Base-by-base conservation (phyloP, 2,329 filamentous ascomycete species). In the Claviceps quebecensis region DNA sequence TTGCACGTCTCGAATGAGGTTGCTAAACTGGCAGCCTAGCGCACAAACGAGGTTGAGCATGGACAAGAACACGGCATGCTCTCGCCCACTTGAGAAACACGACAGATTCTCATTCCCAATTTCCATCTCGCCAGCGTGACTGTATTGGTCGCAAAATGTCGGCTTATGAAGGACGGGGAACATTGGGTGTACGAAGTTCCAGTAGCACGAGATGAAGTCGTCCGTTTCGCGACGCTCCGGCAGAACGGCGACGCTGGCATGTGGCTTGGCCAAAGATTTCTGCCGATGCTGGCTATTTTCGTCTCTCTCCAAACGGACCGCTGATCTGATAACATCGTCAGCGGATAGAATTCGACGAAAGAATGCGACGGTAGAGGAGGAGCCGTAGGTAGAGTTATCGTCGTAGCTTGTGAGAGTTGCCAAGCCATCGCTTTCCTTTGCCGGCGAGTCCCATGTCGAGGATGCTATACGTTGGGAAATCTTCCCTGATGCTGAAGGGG, bases 341-440 rank as follows among this genome's bases (percentile, higher is more conserved):
- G 34, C 43, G 4, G 43, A 45, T 22, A 50, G 11, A 1, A 50
- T 50, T 26, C 36, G 49, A 36, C 49, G 49, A 19, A 50, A 50
- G 34, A 50, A 50, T n/a, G 49, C 41, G 5, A 50, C 49, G 8
- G 49, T 50, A 16, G 49, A 50, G 5, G 49, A 50, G 36, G 49
- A 50, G 26, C 49, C 49, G 22, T 50, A 50, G 19, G 49, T 50
- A 19, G 49, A 46, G 9, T 50, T 26, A 23, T 50, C 49, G 22
- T 50, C 49, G 19, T 50, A 34, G 49, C 49, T 50, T 19, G 49
- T 50, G 3, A 50, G 41, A 16, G 49, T 50, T 13, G 49, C 49
- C 19, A 50, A 36, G 26, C 49, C 49, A n/a, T 50, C 49, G 49
- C 49, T 50, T n/a, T 50, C 49, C 13, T 45, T 50, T 22, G 49